Evolutionary conservation across 108 stramenopile species (phyloP).

Genomic region (Cyclotella kingstonii): DNA sequence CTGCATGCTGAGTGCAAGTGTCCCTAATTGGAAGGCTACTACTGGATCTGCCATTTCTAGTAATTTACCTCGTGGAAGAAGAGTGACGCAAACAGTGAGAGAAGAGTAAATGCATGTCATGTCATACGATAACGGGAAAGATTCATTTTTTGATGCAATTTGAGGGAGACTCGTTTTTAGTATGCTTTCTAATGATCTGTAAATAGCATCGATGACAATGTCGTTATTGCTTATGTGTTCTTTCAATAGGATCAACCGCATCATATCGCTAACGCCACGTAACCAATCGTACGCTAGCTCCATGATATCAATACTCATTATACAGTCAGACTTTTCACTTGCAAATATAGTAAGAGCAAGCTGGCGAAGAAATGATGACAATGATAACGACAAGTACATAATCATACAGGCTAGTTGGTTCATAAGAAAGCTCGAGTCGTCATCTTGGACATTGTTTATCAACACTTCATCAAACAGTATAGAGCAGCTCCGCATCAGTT

Average conservation of each 20-base stretch:
- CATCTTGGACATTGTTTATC: neutral
- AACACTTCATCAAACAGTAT: neutral
- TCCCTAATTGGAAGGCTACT: constrained; percentile 20
- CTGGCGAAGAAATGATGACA: constrained; percentile 19
- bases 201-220: constrained; percentile 3
- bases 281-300: constrained; percentile 39
- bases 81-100: constrained; percentile 6
- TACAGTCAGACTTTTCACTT: neutral
- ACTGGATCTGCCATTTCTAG: constrained; percentile 10
- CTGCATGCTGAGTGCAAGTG: constrained; percentile 20
- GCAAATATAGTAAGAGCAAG: neutral
- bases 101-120: constrained; percentile 21
- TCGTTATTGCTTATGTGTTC: neutral
- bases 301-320: constrained; percentile 4
- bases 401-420: constrained; percentile 18
- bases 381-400: constrained; percentile 19
- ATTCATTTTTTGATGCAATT: constrained; percentile 12
- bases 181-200: constrained; percentile 12
- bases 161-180: constrained; percentile 11
- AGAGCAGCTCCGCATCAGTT: constrained; percentile 15
- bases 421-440: neutral
- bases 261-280: constrained; percentile 21
- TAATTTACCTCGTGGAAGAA: constrained; percentile 7
- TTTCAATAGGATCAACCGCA: neutral
- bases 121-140: constrained; percentile 5